Evolutionary conservation across 2,329 filamentous ascomycete genomes (phyloP), one percentile per base, ranked within the genome.

Genomic region (Orbilia ellipsospora): DNA sequence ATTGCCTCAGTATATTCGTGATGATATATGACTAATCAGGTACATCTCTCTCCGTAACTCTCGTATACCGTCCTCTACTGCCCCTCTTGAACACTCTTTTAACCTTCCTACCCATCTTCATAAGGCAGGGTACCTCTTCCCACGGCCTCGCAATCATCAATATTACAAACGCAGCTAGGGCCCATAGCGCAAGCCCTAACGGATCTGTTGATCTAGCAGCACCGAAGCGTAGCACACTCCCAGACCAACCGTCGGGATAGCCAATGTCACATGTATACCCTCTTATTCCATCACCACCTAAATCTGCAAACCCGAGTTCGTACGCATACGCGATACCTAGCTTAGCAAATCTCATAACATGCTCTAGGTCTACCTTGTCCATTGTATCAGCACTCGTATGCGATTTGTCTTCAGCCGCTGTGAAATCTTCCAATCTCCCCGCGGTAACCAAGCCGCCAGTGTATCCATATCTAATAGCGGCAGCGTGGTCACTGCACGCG

Each of bases 401-500:
- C 28, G 73, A 77, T 20, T 15, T n/a, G 31, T 68, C 65, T n/a
- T n/a, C 60, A 2, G 31, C 5, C 2, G n/a, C 23, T 6, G 18
- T 12, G 45, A 55, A 45, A 6, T 36, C 31, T 26, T 77, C 61
- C 13, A 77, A 20, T 12, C 20, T 52, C n/a, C 73, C 55, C 0
- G 57, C 48, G 4, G 73, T 77, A 2, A 77, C 1, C 0, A 77
- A 18, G 0, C 51, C 65, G 8, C 66, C 65, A 0, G 73, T 12
- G 79, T 92, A 92, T 4, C 90, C 90, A 16, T 89, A 90, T 83
- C 92, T 91, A 78, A 88, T 88, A 4, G 90, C 90, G 40, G 88
- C 90, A 8, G 90, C 90, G 78, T 93, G 90, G 79, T 92, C 90
- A 6, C 88, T 90, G 84, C 90, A 93, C 50, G 92, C 92, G 80